These are phyloP conservation scores for Lachancea thermotolerans DNA, from an alignment of 805 yeast genomes.

Conservation along the genomic window DNA sequence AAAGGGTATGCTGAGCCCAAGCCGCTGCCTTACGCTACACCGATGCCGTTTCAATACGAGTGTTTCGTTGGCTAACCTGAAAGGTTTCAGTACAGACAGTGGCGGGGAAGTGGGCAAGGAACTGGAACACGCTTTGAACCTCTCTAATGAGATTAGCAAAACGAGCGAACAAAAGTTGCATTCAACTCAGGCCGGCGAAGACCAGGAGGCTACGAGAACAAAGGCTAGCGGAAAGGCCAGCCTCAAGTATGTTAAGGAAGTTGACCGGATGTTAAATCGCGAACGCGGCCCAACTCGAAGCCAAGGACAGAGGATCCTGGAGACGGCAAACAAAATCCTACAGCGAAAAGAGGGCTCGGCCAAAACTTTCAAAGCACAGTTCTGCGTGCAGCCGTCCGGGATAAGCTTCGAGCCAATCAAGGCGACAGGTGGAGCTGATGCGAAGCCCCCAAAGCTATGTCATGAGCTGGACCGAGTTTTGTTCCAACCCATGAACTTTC, in stretches of 20 bases:
- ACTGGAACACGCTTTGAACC: constrained; percentile 1
- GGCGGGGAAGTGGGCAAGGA: background rate
- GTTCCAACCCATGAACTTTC: constrained; percentile 70
- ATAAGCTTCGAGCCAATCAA: constrained; percentile 1
- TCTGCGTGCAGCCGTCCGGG: background rate
- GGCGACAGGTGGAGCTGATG: background rate
- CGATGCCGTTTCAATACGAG: background rate
- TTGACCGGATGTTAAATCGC: constrained; percentile 1
- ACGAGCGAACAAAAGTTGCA: background rate
- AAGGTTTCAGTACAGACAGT: background rate
- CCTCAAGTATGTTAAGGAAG: constrained; percentile 1
- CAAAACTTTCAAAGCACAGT: background rate
- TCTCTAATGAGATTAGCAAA: background rate
- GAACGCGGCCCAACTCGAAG: background rate
- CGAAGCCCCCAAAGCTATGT: constrained; percentile 44
- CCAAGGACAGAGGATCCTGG: background rate
- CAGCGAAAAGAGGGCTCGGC: background rate
- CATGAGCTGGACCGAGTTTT: constrained; percentile 66
- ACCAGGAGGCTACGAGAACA: background rate
- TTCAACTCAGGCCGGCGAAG: background rate
- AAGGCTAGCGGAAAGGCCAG: background rate
- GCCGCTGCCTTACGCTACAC: no score
- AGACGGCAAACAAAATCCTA: background rate
- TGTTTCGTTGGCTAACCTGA: background rate
- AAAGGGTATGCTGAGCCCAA: no score